These are phyloP conservation scores for Cyanidioschyzon merolae DNA, from an alignment of 23 red algal species.

Conservation along the genomic window DNA sequence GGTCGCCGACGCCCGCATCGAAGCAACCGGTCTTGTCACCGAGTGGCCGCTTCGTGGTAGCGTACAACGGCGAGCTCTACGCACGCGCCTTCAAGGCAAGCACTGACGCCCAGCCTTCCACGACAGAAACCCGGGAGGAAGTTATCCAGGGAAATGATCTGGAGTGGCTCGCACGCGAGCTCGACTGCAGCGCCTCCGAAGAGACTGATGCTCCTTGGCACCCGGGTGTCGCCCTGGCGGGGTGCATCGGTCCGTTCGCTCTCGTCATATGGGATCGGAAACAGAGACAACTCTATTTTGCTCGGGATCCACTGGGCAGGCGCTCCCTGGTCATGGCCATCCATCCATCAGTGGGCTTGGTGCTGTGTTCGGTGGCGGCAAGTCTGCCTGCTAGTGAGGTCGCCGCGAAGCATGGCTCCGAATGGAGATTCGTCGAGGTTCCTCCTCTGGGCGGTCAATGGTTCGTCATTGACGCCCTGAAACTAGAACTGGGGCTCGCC, in stretches of 20 bases:
- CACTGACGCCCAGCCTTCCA: not conserved
- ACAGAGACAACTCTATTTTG: slow-evolving; percentile 33
- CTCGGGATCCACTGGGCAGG: slow-evolving; percentile 49
- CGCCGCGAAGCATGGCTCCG: slow-evolving; percentile 34
- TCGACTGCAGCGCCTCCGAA: not conserved
- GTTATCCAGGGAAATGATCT: not conserved
- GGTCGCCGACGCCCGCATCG: not conserved
- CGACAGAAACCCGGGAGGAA: not conserved
- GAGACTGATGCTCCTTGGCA: not conserved
- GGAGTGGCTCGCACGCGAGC: not conserved
- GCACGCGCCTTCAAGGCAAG: not conserved
- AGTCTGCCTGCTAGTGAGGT: not conserved
- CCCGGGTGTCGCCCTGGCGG: slow-evolving; percentile 21
- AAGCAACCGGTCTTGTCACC: not conserved
- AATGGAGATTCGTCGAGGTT: slow-evolving; percentile 29
- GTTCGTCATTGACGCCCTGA: not conserved
- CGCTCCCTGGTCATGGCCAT: slow-evolving; percentile 50
- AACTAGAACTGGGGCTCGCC: not conserved
- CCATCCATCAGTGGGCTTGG: slow-evolving; percentile 19
- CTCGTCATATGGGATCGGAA: slow-evolving; percentile 34
- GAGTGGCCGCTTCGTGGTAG: not conserved
- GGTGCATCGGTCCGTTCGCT: slow-evolving; percentile 51
- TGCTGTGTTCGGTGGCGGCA: slow-evolving; percentile 32
- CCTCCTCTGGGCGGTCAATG: not conserved
- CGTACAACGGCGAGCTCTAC: not conserved